Evolutionary conservation across 2,329 filamentous ascomycete genomes (phyloP).

Genomic region (Aureobasidium sp.): DNA sequence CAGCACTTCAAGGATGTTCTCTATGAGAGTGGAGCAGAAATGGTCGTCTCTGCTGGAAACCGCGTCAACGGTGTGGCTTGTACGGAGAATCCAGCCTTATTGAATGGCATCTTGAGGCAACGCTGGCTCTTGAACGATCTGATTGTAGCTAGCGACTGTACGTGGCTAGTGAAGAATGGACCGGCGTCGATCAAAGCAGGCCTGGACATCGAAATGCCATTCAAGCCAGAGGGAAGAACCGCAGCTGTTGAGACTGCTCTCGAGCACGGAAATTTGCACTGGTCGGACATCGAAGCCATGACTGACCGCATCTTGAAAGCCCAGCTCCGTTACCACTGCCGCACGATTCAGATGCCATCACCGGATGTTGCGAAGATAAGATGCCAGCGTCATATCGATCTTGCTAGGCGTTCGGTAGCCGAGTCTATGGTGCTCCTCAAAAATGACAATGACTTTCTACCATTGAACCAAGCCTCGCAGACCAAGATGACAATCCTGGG

Average conservation of each 20-base stretch:
- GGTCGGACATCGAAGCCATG: neutral
- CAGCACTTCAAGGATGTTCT: constrained; percentile 19
- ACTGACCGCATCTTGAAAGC: neutral
- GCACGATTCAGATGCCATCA: neutral
- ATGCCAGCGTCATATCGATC: constrained; percentile 17
- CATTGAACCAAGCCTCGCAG: neutral
- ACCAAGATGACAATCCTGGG: constrained; percentile 18
- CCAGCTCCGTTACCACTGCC: constrained; percentile 8
- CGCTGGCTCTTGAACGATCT: constrained; percentile 20
- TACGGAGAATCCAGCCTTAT: constrained; percentile 18
- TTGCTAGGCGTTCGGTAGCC: constrained; percentile 18
- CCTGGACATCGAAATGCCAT: constrained; percentile 20
- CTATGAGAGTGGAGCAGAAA: constrained; percentile 14
- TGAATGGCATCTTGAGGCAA: constrained; percentile 18
- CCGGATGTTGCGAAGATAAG: constrained; percentile 14
- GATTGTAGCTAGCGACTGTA: constrained; percentile 18
- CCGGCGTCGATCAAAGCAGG: constrained; percentile 19
- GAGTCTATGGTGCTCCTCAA: constrained; percentile 20
- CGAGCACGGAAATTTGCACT: neutral
- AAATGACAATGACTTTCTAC: constrained; percentile 13
- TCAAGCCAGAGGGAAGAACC: constrained; percentile 12
- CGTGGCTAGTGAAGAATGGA: constrained; percentile 18
- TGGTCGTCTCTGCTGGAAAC: constrained; percentile 20
- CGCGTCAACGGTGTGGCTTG: constrained; percentile 19
- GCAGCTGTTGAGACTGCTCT: constrained; percentile 9